phyloP scores from a whole-genome alignment of 2,329 filamentous ascomycete species.

The Aspergillus unguis region DNA sequence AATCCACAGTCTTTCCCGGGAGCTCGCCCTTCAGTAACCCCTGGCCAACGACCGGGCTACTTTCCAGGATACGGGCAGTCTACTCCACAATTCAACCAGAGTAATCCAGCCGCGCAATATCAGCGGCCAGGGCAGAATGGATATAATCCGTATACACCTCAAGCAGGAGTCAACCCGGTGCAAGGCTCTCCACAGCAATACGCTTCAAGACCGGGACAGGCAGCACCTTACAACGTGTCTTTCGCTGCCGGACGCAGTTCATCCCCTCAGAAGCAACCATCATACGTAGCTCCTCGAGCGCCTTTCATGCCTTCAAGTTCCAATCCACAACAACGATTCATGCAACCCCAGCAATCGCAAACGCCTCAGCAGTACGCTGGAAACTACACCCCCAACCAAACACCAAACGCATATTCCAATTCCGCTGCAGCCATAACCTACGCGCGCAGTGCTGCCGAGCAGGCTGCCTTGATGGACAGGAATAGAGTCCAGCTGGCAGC shows the following conservation, averaged over 20 bases:
- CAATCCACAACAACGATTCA: constrained; percentile 31
- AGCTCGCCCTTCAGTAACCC: constrained; percentile 34
- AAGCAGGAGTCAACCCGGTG: constrained; percentile 27
- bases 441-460: constrained; percentile 39
- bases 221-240: constrained; percentile 28
- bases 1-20: constrained; percentile 28
- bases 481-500: constrained; percentile 37
- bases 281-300: constrained; percentile 33
- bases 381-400: constrained; percentile 31
- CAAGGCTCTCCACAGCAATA: constrained; percentile 37
- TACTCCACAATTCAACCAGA: constrained; percentile 33
- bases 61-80: constrained; percentile 34
- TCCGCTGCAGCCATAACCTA: constrained; percentile 36
- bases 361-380: constrained; percentile 22
- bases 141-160: constrained; percentile 29
- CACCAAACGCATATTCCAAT: constrained; percentile 31
- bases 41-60: constrained; percentile 37
- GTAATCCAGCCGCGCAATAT: constrained; percentile 35
- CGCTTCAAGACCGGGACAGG: constrained; percentile 34
- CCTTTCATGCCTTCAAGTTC: constrained; percentile 34
- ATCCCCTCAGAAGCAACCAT: constrained; percentile 34
- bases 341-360: constrained; percentile 27
- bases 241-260: constrained; percentile 27
- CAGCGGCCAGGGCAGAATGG: constrained; percentile 41
- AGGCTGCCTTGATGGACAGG: constrained; percentile 38